These are phyloP conservation scores for Cyberlindnera saturnus DNA, from an alignment of 805 yeast species.

Conservation along the genomic window DNA sequence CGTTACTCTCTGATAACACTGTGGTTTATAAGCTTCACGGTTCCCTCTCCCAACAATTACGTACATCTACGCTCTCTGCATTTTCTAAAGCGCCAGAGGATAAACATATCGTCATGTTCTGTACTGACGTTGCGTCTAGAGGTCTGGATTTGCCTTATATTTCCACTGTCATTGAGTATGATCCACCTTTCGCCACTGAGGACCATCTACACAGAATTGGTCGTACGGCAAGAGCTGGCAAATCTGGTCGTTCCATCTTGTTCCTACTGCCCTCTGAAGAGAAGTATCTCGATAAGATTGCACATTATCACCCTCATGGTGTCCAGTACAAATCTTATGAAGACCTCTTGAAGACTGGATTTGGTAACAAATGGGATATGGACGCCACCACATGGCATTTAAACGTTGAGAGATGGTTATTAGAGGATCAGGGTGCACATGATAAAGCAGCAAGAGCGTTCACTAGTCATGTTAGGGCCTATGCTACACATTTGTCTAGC, in stretches of 20 bases:
- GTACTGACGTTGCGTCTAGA: slow-evolving; percentile 97
- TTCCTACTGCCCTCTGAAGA: slow-evolving; percentile 93
- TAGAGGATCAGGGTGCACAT: slow-evolving; percentile 57
- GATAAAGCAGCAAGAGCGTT: slow-evolving; percentile 75
- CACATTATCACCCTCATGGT: slow-evolving; percentile 50
- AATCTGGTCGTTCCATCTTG: slow-evolving; percentile 67
- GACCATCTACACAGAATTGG: slow-evolving; percentile 97
- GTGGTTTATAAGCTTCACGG: slow-evolving; percentile 80
- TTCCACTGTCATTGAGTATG: slow-evolving; percentile 82
- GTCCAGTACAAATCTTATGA: slow-evolving; percentile 46
- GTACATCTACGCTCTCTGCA: slow-evolving; percentile 61
- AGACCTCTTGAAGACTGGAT: slow-evolving; percentile 32
- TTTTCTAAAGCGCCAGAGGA: slow-evolving; percentile 34
- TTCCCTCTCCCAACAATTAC: slow-evolving; percentile 73
- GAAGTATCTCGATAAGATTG: slow-evolving; percentile 62
- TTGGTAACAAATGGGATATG: slow-evolving; percentile 70
- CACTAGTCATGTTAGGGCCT: slow-evolving; percentile 87
- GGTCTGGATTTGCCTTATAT: slow-evolving; percentile 90
- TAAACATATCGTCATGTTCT: slow-evolving; percentile 64
- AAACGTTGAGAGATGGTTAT: slow-evolving; percentile 79
- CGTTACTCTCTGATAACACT: slow-evolving; percentile 38
- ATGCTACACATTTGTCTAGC: slow-evolving; percentile 83
- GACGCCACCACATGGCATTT: slow-evolving; percentile 97
- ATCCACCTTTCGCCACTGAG: slow-evolving; percentile 90
- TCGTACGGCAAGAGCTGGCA: slow-evolving; percentile 97